Evolutionary conservation across 352 stramenopile genomes (phyloP).

Genomic region (Pythium brassicae): DNA sequence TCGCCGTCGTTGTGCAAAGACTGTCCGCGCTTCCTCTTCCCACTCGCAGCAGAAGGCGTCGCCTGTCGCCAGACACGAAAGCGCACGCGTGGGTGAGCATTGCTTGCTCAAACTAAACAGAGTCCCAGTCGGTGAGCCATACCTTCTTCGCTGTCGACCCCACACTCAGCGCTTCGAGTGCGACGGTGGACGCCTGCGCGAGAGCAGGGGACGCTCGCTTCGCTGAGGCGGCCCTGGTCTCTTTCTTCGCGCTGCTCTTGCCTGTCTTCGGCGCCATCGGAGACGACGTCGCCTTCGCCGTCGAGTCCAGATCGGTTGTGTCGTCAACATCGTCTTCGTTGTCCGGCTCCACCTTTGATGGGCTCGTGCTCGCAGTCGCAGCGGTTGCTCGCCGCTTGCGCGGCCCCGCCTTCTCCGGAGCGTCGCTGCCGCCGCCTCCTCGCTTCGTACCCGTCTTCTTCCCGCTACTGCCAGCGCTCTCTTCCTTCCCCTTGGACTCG

Average conservation of each 20-base stretch:
- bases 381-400: slow-evolving; percentile 18
- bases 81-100: not conserved
- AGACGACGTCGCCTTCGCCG: not conserved
- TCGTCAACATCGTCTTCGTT: slow-evolving; percentile 22
- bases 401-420: slow-evolving; percentile 29
- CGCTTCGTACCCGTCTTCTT: slow-evolving; percentile 4
- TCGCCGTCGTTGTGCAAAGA: slow-evolving; percentile 1
- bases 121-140: no score
- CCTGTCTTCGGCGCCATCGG: slow-evolving; percentile 4
- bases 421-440: slow-evolving; percentile 5
- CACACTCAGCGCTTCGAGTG: slow-evolving; percentile 5
- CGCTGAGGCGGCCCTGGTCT: slow-evolving; percentile 20
- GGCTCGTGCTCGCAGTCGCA: not conserved
- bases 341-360: slow-evolving; percentile 12
- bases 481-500: slow-evolving; percentile 12
- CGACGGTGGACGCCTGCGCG: slow-evolving; percentile 3
- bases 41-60: not conserved
- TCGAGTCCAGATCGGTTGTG: slow-evolving; percentile 2
- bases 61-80: not conserved
- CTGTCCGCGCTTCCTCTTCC: slow-evolving; percentile 12
- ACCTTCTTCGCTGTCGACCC: slow-evolving; percentile 8
- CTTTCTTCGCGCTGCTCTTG: slow-evolving; percentile 11
- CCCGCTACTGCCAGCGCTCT: not conserved
- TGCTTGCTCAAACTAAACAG: not conserved
- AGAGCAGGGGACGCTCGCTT: slow-evolving; percentile 14